phyloP scores from a whole-genome alignment of 352 stramenopile genomes.

The Phytophthora foliorum region DNA sequence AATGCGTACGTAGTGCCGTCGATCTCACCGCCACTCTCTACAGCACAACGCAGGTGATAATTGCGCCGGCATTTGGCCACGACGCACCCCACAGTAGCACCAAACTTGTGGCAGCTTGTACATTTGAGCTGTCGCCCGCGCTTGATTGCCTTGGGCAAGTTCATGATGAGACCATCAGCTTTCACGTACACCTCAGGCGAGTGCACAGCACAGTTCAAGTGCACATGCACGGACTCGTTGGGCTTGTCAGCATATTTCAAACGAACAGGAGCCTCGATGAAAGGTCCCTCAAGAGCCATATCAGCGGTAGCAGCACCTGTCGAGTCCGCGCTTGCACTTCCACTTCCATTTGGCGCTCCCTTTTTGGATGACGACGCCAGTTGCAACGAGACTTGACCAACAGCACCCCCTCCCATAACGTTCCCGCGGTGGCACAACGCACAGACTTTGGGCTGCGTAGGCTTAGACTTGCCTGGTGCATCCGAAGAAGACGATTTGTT shows the following conservation, averaged over 20 bases:
- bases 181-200: conserved; percentile 88
- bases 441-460: conserved; percentile 52
- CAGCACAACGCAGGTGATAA: conserved; percentile 82
- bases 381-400: conserved; percentile 10
- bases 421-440: conserved; percentile 70
- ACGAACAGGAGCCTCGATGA: conserved; percentile 80
- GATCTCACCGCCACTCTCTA: conserved; percentile 80
- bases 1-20: conserved; percentile 77
- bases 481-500: conserved; percentile 23
- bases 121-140: conserved; percentile 83
- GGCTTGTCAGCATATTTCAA: conserved; percentile 81
- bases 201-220: conserved; percentile 87
- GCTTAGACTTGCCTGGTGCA: conserved; percentile 18
- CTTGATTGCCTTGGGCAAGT: conserved; percentile 80
- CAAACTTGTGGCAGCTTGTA: conserved; percentile 67
- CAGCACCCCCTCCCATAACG: conserved; percentile 34
- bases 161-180: conserved; percentile 82
- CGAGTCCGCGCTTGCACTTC: conserved; percentile 15
- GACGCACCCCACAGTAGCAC: conserved; percentile 82
- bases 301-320: conserved; percentile 33
- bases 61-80: conserved; percentile 82
- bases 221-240: conserved; percentile 73
- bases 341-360: conserved; percentile 22
- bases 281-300: conserved; percentile 65
- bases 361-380: conserved; percentile 16